phyloP scores from a whole-genome alignment of 2,329 filamentous ascomycete genomes.

The Colletotrichum sp. region DNA sequence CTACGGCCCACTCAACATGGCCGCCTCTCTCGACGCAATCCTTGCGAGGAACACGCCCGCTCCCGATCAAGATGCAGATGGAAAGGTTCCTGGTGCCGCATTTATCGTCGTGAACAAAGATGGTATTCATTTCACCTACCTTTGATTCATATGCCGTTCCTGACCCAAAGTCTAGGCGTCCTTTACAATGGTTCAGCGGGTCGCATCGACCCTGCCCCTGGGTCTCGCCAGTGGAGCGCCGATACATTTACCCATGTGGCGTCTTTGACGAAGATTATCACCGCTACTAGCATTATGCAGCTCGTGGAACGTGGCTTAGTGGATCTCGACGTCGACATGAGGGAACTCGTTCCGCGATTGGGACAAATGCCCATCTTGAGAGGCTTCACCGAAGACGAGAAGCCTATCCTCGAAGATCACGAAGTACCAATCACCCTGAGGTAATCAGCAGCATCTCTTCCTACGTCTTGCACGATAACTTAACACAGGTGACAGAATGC shows the following conservation, averaged over 20 bases:
- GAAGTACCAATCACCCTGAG: slow-evolving; percentile 41
- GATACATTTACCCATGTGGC: slow-evolving; percentile 42
- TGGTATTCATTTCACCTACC: slow-evolving; percentile 24
- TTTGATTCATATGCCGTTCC: background rate
- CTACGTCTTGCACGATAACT: background rate
- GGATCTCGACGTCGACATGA: slow-evolving; percentile 41
- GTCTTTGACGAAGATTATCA: slow-evolving; percentile 50
- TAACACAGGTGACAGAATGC: slow-evolving; percentile 27
- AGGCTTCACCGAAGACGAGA: slow-evolving; percentile 38
- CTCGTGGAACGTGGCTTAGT: slow-evolving; percentile 40
- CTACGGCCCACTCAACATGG: background rate
- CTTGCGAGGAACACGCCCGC: slow-evolving; percentile 32
- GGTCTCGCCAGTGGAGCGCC: slow-evolving; percentile 33
- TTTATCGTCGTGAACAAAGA: slow-evolving; percentile 38
- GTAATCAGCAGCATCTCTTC: slow-evolving; percentile 19
- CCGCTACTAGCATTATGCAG: slow-evolving; percentile 41
- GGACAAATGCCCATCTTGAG: slow-evolving; percentile 37
- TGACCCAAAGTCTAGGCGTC: slow-evolving; percentile 26
- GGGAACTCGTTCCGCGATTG: slow-evolving; percentile 38
- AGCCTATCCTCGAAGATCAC: slow-evolving; percentile 43
- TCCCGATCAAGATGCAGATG: slow-evolving; percentile 29
- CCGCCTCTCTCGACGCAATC: slow-evolving; percentile 25
- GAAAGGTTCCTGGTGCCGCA: slow-evolving; percentile 40
- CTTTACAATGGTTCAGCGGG: slow-evolving; percentile 42
- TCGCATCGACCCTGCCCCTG: slow-evolving; percentile 32